Evolutionary conservation across 805 yeast genomes (phyloP).

Genomic region (Schwanniomyces vanrijiae): DNA sequence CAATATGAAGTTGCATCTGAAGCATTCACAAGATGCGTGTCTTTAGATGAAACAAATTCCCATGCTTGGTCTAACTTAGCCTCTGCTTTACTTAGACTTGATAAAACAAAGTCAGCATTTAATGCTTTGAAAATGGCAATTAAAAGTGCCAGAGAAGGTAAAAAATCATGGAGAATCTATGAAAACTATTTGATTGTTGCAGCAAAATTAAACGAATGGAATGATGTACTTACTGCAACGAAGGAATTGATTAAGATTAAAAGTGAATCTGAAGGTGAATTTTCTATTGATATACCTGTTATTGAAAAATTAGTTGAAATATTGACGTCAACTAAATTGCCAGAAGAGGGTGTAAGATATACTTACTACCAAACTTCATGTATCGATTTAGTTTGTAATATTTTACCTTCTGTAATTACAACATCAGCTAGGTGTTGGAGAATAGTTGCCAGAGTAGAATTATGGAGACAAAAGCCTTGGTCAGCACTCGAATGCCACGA

Average conservation of each 20-base stretch:
- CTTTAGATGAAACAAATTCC: conserved; percentile 77
- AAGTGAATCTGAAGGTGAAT: conserved; percentile 57
- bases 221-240: conserved; percentile 78
- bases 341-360: conserved; percentile 37
- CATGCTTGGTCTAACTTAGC: conserved; percentile 92
- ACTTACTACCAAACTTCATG: conserved; percentile 68
- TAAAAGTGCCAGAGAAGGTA: conserved; percentile 60
- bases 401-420: conserved; percentile 69
- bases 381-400: conserved; percentile 66
- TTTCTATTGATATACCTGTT: conserved; percentile 70
- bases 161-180: conserved; percentile 86
- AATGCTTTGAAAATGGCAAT: conserved; percentile 82
- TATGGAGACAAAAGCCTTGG: conserved; percentile 91
- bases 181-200: conserved; percentile 85
- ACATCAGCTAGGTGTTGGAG: conserved; percentile 74
- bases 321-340: conserved; percentile 53
- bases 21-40: conserved; percentile 88
- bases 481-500: conserved; percentile 81
- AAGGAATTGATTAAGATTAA: conserved; percentile 58
- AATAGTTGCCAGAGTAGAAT: conserved; percentile 76
- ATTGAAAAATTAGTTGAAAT: conserved; percentile 71
- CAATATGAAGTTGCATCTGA: conserved; percentile 80
- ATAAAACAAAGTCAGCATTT: conserved; percentile 75
- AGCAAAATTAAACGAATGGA: conserved; percentile 81
- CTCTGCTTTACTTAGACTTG: conserved; percentile 65